A percentile compares a stretch with the other conserved stretches of the same genome.
Evolutionary conservation across 192 early-diverging fungal genomes (phyloP).

Genomic region (Backusella parvicylindrica): DNA sequence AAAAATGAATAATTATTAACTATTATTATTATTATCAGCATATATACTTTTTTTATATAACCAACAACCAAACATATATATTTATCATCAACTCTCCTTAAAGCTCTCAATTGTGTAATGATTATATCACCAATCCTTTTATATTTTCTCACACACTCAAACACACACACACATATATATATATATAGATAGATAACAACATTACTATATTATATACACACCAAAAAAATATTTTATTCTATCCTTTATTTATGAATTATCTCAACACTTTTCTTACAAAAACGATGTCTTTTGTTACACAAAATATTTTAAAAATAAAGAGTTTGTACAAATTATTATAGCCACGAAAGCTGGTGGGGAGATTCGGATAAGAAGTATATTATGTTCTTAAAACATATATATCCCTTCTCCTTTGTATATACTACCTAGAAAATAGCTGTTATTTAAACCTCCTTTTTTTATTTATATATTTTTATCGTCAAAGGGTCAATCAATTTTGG

Average conservation of each 20-base stretch:
- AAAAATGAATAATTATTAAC: background rate
- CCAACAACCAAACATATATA: background rate
- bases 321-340: background rate
- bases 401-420: background rate
- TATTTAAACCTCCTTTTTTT: background rate
- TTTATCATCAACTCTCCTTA: background rate
- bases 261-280: background rate
- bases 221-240: background rate
- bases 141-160: background rate
- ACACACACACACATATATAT: no score
- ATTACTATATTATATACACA: background rate
- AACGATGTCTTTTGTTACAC: background rate
- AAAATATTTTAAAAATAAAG: background rate
- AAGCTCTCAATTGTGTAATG: background rate
- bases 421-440: no score
- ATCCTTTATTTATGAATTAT: background rate
- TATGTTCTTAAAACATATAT: background rate
- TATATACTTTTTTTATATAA: no score
- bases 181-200: no score
- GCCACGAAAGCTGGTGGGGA: background rate
- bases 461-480: background rate
- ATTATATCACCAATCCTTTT: background rate
- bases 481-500: background rate
- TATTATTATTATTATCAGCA: background rate
- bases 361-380: background rate